Conservation (phyloP, 306 rosid genomes). For the Fragaria ananassa region DNA sequence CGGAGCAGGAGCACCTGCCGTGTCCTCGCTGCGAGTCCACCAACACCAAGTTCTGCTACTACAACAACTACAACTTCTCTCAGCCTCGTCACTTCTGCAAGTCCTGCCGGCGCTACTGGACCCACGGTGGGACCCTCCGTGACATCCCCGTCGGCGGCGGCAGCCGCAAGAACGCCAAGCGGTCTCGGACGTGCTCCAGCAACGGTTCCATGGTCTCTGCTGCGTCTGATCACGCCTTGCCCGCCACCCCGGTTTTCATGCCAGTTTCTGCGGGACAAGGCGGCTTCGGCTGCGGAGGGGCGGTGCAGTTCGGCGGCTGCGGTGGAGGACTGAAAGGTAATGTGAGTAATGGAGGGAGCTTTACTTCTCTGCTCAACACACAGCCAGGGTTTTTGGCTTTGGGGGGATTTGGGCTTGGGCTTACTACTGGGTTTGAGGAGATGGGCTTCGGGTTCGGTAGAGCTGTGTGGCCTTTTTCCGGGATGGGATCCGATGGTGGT, state of each 20-base stretch:
- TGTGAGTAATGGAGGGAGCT: constrained; percentile 39
- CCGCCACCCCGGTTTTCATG: constrained; percentile 35
- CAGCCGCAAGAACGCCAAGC: constrained; percentile 80
- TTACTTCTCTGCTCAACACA: constrained; percentile 65
- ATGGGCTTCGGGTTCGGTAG: constrained; percentile 65
- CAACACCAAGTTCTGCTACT: constrained; percentile 95
- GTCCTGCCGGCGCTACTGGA: constrained; percentile 99
- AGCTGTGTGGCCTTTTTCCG: constrained; percentile 63
- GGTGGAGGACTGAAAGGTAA: constrained; percentile 40
- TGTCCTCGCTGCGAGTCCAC: constrained; percentile 96
- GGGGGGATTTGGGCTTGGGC: constrained; percentile 85
- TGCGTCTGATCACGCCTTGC: constrained; percentile 20
- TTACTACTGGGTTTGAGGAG: constrained; percentile 60
- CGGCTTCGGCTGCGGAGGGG: background rate
- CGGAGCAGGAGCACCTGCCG: constrained; percentile 87
- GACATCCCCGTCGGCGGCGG: constrained; percentile 98
- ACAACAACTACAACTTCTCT: constrained; percentile 94
- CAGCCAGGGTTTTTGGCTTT: constrained; percentile 67
- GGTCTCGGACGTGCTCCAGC: constrained; percentile 56
- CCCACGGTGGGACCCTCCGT: constrained; percentile 94
- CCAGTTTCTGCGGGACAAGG: constrained; percentile 32
- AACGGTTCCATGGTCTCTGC: background rate
- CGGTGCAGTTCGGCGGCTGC: constrained; percentile 32
- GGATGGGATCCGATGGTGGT: constrained; percentile 45
- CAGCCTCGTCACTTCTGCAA: constrained; percentile 99